Evolutionary conservation across 768 basidiomycete species (phyloP).

Genomic region (Lactarius vividus): DNA sequence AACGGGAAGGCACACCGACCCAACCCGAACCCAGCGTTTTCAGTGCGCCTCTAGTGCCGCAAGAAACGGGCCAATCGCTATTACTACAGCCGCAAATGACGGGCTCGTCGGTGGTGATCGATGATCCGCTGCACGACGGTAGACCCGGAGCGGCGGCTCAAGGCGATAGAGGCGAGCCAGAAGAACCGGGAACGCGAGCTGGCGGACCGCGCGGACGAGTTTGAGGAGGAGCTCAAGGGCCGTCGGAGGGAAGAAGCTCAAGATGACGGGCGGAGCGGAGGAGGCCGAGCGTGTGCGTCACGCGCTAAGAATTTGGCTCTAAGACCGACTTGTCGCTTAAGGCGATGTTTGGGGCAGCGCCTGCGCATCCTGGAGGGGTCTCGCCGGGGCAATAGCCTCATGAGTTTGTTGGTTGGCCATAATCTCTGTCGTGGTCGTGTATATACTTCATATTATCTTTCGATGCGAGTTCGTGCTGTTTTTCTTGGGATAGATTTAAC

Average conservation of each 20-base stretch:
- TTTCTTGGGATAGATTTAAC: too few relatives aligned
- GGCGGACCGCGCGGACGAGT: slow-evolving; percentile 70
- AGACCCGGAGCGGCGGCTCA: slow-evolving; percentile 81
- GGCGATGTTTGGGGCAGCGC: slow-evolving; percentile 69
- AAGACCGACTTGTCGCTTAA: slow-evolving; percentile 82
- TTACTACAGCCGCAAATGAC: slow-evolving; percentile 60
- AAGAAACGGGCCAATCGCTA: slow-evolving; percentile 66
- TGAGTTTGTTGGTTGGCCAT: not conserved
- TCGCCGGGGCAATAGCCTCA: not conserved
- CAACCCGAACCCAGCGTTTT: slow-evolving; percentile 32
- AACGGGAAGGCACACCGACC: slow-evolving; percentile 33
- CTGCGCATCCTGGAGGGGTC: not conserved
- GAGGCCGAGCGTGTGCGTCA: slow-evolving; percentile 86
- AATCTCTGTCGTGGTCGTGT: not conserved
- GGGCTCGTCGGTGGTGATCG: slow-evolving; percentile 66
- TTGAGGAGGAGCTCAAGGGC: slow-evolving; percentile 77
- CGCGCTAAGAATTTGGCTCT: too few relatives aligned
- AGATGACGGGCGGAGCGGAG: slow-evolving; percentile 93
- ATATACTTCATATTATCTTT: slow-evolving; percentile 6
- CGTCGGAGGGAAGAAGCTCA: slow-evolving; percentile 82
- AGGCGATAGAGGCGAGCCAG: slow-evolving; percentile 90
- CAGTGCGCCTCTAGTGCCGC: slow-evolving; percentile 45
- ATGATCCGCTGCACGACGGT: slow-evolving; percentile 77
- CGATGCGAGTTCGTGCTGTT: too few relatives aligned
- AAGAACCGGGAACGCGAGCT: slow-evolving; percentile 75